These are phyloP conservation scores for Sordariomycetes sp. DNA, from an alignment of 2,329 filamentous ascomycete species.

Conservation along the genomic window DNA sequence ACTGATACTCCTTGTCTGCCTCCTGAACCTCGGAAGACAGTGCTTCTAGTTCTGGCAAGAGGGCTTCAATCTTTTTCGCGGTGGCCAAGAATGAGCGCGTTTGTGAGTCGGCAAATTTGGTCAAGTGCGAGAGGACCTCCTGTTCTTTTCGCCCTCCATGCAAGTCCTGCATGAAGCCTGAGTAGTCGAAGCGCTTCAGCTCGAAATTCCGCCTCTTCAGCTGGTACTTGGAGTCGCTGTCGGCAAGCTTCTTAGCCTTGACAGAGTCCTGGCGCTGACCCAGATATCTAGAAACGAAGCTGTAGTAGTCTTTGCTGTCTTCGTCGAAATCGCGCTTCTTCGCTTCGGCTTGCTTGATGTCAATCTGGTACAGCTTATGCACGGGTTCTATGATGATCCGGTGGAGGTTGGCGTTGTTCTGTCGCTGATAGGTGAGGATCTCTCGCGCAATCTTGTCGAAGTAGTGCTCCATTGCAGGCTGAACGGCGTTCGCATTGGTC, in stretches of 20 bases:
- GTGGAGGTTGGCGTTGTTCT: slow-evolving; percentile 77
- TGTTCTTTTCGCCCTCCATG: slow-evolving; percentile 98
- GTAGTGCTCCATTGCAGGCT: slow-evolving; percentile 93
- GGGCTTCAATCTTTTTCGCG: slow-evolving; percentile 76
- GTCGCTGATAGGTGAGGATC: slow-evolving; percentile 77
- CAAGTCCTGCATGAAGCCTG: slow-evolving; percentile 98
- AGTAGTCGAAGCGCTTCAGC: slow-evolving; percentile 96
- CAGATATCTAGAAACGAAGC: slow-evolving; percentile 90
- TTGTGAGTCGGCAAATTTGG: slow-evolving; percentile 86
- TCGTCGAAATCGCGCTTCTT: slow-evolving; percentile 99
- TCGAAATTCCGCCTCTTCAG: slow-evolving; percentile 90
- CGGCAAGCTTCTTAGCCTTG: slow-evolving; percentile 92
- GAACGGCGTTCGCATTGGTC: slow-evolving; percentile 93
- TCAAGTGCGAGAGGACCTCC: slow-evolving; percentile 88
- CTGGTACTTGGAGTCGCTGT: slow-evolving; percentile 95
- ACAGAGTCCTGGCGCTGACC: slow-evolving; percentile 91
- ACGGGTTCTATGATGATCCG: slow-evolving; percentile 93
- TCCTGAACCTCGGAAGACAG: slow-evolving; percentile 81
- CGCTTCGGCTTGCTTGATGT: slow-evolving; percentile 94
- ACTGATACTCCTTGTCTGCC: slow-evolving; percentile 93
- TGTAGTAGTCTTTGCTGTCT: slow-evolving; percentile 97
- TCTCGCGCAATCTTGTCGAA: slow-evolving; percentile 94
- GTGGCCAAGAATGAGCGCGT: slow-evolving; percentile 73
- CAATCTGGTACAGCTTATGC: slow-evolving; percentile 81
- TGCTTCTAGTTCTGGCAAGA: slow-evolving; percentile 84